Base-by-base conservation (phyloP, 106 monocot genomes). In the Dendrobium catenatum region DNA sequence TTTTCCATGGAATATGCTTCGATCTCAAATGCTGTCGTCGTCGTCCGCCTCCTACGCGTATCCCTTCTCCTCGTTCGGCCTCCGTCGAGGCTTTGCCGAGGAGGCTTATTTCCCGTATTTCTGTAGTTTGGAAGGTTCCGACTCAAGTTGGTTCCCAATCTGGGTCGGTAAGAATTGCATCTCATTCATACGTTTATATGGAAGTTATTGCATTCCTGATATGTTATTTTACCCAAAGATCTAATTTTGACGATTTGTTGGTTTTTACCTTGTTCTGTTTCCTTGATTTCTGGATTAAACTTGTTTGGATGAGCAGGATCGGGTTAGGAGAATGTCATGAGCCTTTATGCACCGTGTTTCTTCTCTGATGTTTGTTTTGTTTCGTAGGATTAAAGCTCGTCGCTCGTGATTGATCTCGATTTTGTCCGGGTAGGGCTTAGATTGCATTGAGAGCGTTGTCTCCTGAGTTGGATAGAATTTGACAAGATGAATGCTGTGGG, bases 401-500 rank as follows among this genome's bases (percentile, higher is more conserved):
- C 72, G 18, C 33, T 37, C 1, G 72, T 72, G 33, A 22, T 8
- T 72, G 72, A 37, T 72, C 72, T 72, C 17, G 33, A 31, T 72
- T 16, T 72, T 72, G 10, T 40, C 4, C 2, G 37, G 72, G 37
- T 72, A 1, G 37, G 72, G 33, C 15, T 13, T 72, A 33, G 10
- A 37, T 72, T 40, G 72, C 40, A 72, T 37, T 37, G 72, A 33
- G 33, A 40, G 13, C 9, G 16, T 72, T 72, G 40, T 72, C 40
- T 72, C 37, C 80, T 27, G 78, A 76, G 10, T 56, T 51, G 41
- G 11, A 33, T 77, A 19, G 48, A 72, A 54, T 73, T 85, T 68
- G 56, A 77, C 80, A 83, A 79, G 87, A 94, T 94, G 94, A 85
- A 91, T 68, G 94, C 91, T 0, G 83, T 93, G 76, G 93, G 79